Conservation (phyloP, 2,329 filamentous ascomycete genomes). For the Penicillium crustosum region DNA sequence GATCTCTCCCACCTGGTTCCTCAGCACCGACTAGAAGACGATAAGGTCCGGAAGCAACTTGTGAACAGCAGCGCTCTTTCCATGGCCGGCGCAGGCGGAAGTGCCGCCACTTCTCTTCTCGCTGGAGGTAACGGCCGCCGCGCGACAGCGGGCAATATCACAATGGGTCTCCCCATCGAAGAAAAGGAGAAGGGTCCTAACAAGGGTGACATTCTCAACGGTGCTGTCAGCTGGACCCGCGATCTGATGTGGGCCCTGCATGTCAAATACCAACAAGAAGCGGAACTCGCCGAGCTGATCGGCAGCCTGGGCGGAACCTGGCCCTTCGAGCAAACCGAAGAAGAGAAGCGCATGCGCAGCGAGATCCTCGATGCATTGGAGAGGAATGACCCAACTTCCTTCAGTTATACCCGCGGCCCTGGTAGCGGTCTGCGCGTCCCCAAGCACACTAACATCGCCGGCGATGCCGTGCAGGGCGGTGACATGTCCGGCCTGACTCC, state of each 20-base stretch:
- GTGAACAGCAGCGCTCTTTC: constrained; percentile 89
- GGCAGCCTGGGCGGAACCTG: constrained; percentile 70
- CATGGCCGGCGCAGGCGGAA: constrained; percentile 63
- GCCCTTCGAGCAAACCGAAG: constrained; percentile 81
- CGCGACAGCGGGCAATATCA: constrained; percentile 80
- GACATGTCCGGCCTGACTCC: constrained; percentile 51
- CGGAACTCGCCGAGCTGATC: constrained; percentile 77
- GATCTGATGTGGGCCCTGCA: constrained; percentile 98
- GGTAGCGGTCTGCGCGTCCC: constrained; percentile 88
- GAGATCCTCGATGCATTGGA: constrained; percentile 85
- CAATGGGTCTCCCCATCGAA: constrained; percentile 86
- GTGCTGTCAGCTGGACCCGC: constrained; percentile 92
- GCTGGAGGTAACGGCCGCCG: constrained; percentile 81
- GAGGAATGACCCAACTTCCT: constrained; percentile 73
- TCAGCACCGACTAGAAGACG: constrained; percentile 87
- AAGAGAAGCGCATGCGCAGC: constrained; percentile 92
- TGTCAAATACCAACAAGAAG: constrained; percentile 83
- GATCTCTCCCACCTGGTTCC: constrained; percentile 93
- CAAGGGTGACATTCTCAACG: constrained; percentile 97
- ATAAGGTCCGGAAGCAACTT: constrained; percentile 93
- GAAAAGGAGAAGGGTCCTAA: constrained; percentile 99
- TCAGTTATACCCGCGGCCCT: constrained; percentile 78
- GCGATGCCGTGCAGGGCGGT: constrained; percentile 63
- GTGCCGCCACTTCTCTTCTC: constrained; percentile 75
- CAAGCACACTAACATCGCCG: constrained; percentile 87